Conservation (phyloP, 2,329 filamentous ascomycete genomes). For the Fusarium abutilonis region DNA sequence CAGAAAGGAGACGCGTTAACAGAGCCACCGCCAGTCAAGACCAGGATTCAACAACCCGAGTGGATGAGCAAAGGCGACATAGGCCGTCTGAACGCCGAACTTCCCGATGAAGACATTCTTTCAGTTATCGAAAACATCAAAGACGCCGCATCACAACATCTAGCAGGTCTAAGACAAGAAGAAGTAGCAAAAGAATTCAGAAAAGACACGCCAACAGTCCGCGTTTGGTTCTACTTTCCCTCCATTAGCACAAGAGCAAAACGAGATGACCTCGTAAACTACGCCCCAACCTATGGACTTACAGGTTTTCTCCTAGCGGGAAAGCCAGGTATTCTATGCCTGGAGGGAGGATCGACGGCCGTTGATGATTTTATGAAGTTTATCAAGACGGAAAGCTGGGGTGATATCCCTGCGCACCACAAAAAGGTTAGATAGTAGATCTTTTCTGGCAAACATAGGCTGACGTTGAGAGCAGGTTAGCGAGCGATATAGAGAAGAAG, state of each 20-base stretch:
- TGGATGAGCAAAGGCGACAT: slow-evolving; percentile 64
- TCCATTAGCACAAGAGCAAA: slow-evolving; percentile 69
- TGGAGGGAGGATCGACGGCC: slow-evolving; percentile 58
- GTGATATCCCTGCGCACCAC: slow-evolving; percentile 68
- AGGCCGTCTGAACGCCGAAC: slow-evolving; percentile 49
- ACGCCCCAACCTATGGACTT: slow-evolving; percentile 62
- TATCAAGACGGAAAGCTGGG: slow-evolving; percentile 71
- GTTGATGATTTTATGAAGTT: slow-evolving; percentile 70
- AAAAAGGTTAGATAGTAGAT: slow-evolving; percentile 59
- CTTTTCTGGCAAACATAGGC: no score
- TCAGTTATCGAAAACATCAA: slow-evolving; percentile 57
- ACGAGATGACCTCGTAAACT: slow-evolving; percentile 64
- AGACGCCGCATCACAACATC: slow-evolving; percentile 48
- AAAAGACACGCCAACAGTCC: slow-evolving; percentile 50
- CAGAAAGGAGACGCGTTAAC: slow-evolving; percentile 1
- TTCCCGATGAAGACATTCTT: slow-evolving; percentile 58
- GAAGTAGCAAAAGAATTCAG: background rate
- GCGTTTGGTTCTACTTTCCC: slow-evolving; percentile 72
- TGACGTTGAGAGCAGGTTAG: slow-evolving; percentile 50
- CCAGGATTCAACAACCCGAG: slow-evolving; percentile 58
- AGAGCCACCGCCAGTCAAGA: slow-evolving; percentile 55
- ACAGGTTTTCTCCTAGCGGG: slow-evolving; percentile 70
- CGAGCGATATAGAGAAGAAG: slow-evolving; percentile 60
- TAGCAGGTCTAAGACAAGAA: slow-evolving; percentile 37
- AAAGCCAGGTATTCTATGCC: slow-evolving; percentile 65